These are phyloP conservation scores for Diaporthe eres DNA, from an alignment of 2,329 filamentous ascomycete genomes.

Conservation along the genomic window DNA sequence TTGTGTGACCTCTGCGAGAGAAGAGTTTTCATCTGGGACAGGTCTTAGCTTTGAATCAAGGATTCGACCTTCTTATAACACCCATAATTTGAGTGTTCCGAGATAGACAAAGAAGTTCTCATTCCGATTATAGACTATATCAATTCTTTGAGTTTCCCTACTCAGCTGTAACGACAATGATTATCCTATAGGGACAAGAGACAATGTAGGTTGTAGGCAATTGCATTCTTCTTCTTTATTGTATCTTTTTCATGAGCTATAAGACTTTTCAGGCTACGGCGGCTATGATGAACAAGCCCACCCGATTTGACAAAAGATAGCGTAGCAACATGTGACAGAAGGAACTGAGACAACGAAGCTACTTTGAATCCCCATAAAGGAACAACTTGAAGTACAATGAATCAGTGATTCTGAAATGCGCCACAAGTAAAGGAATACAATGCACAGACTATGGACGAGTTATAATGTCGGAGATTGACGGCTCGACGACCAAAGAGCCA, in stretches of 20 bases:
- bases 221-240: not conserved
- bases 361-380: too few relatives aligned
- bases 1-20: too few relatives aligned
- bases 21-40: accelerated
- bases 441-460: not conserved
- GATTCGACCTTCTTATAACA: not conserved
- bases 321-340: not conserved
- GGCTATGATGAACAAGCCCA: too few relatives aligned
- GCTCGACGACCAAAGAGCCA: not conserved
- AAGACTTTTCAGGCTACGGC: too few relatives aligned
- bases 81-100: not conserved
- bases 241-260: not conserved
- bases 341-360: too few relatives aligned
- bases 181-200: too few relatives aligned
- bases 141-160: too few relatives aligned
- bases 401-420: not conserved
- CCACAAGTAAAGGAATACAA: not conserved
- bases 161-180: too few relatives aligned
- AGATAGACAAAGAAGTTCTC: not conserved
- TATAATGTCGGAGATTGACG: not conserved
- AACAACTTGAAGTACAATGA: too few relatives aligned
- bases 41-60: not conserved
- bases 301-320: not conserved
- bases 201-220: too few relatives aligned
- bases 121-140: too few relatives aligned